phyloP scores from a whole-genome alignment of 371 early-diverging fungal genomes.

The Neoconidiobolus thromboides region DNA sequence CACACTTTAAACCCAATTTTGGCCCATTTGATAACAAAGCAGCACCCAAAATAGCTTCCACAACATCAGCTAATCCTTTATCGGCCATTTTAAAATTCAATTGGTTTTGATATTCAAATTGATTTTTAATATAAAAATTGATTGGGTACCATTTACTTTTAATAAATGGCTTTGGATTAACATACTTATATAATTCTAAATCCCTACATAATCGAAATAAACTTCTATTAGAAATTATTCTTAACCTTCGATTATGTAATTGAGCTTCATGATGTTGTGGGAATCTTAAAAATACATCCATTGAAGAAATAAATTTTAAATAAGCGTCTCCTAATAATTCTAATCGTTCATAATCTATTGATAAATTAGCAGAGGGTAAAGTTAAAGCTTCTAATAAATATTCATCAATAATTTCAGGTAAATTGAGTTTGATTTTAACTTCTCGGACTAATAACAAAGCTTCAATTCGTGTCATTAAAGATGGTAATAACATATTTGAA shows the following conservation, averaged over 20 bases:
- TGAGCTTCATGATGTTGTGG: conserved; percentile 67
- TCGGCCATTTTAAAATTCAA: conserved; percentile 32
- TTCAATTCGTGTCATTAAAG: conserved; percentile 45
- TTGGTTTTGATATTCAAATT: conserved; percentile 5
- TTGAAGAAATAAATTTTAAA: conserved; percentile 64
- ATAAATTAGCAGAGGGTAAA: conserved; percentile 39
- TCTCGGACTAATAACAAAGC: conserved; percentile 34
- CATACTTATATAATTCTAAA: conserved; percentile 32
- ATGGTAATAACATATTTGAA: conserved; percentile 33
- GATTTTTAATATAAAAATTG: conserved; percentile 16
- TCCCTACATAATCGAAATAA: conserved; percentile 34
- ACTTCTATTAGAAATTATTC: conserved; percentile 55
- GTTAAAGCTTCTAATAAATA: conserved; percentile 55
- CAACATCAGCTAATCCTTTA: conserved; percentile 73
- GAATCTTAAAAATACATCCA: conserved; percentile 53
- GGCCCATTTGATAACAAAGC: conserved; percentile 38
- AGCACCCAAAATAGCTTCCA: conserved; percentile 80
- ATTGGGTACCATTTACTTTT: conserved; percentile 42
- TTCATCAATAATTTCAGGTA: conserved; percentile 18
- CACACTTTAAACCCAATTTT: conserved; percentile 34
- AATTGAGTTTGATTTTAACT: conserved; percentile 20
- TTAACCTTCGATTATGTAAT: conserved; percentile 44
- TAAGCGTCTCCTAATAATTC: conserved; percentile 91
- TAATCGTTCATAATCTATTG: conserved; percentile 77
- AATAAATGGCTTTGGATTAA: conserved; percentile 38